phyloP scores from a whole-genome alignment of 2,329 filamentous ascomycete genomes.

The Emericellopsis cladophorae region DNA sequence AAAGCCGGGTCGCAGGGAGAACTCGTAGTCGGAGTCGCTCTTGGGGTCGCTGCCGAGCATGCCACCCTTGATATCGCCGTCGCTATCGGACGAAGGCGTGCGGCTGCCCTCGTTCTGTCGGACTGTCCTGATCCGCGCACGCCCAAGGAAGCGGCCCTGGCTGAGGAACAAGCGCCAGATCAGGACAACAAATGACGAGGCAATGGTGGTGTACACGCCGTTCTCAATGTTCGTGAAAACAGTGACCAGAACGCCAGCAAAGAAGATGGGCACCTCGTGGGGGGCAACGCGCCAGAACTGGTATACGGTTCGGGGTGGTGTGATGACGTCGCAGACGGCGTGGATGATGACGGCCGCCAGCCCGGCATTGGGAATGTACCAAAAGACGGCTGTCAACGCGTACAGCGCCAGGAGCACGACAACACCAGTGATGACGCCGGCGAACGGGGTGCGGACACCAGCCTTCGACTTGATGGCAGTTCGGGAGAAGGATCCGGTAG shows the following conservation, averaged over 20 bases:
- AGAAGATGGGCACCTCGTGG: conserved; percentile 73
- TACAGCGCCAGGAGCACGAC: conserved; percentile 79
- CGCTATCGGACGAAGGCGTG: conserved; percentile 46
- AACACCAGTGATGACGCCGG: conserved; percentile 71
- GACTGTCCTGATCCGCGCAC: conserved; percentile 74
- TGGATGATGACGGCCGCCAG: conserved; percentile 83
- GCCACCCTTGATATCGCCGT: conserved; percentile 2
- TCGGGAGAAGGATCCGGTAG: conserved; percentile 80
- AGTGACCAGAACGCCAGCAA: conserved; percentile 72
- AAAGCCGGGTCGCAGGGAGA: conserved; percentile 25
- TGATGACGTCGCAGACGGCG: conserved; percentile 76
- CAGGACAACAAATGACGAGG: conserved; percentile 55
- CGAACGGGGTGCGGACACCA: conserved; percentile 75
- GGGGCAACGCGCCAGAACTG: conserved; percentile 83
- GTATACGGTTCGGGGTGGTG: conserved; percentile 69
- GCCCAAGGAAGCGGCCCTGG: conserved; percentile 65
- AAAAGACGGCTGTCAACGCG: conserved; percentile 72
- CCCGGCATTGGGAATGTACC: conserved; percentile 68
- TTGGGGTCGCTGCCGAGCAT: neutral
- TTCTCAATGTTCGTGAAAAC: conserved; percentile 73
- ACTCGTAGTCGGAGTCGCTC: conserved; percentile 29
- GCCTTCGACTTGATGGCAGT: conserved; percentile 94
- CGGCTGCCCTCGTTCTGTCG: conserved; percentile 53
- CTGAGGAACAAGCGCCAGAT: conserved; percentile 71
- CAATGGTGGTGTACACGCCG: conserved; percentile 74